These are phyloP conservation scores for Chionographis japonica DNA, from an alignment of 106 monocot genomes.

Conservation along the genomic window DNA sequence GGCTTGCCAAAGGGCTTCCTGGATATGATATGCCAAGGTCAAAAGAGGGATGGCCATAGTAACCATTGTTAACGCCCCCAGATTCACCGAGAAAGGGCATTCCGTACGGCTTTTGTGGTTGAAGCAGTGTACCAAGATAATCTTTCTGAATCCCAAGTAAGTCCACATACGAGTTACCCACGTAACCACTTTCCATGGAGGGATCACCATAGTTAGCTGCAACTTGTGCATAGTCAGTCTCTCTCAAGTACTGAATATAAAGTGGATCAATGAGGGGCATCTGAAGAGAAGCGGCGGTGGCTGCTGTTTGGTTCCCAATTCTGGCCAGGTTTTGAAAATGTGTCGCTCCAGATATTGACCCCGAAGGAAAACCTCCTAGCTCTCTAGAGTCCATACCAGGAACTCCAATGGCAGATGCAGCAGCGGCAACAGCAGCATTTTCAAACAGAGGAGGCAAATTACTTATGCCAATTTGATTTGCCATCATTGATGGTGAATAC, in stretches of 20 bases:
- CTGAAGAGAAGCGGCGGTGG: slow-evolving; percentile 35
- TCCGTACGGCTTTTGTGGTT: slow-evolving; percentile 60
- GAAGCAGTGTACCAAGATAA: slow-evolving; percentile 48
- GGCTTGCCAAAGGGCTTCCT: slow-evolving; percentile 47
- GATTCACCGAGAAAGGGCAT: slow-evolving; percentile 51
- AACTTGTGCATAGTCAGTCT: slow-evolving; percentile 56
- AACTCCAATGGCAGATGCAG: slow-evolving; percentile 21
- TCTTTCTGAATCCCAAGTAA: slow-evolving; percentile 63
- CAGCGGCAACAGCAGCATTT: slow-evolving; percentile 24
- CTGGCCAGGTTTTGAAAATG: slow-evolving; percentile 41
- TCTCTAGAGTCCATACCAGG: slow-evolving; percentile 19
- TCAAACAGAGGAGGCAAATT: slow-evolving; percentile 41
- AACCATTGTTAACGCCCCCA: slow-evolving; percentile 34
- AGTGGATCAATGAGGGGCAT: slow-evolving; percentile 39
- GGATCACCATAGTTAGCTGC: slow-evolving; percentile 32
- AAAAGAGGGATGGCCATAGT: slow-evolving; percentile 62
- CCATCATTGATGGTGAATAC: slow-evolving; percentile 21
- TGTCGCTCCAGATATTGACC: slow-evolving; percentile 6
- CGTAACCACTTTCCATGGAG: slow-evolving; percentile 18
- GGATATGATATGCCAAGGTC: slow-evolving; percentile 45
- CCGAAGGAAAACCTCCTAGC: slow-evolving; percentile 25
- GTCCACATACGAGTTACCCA: slow-evolving; percentile 48
- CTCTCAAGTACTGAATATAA: slow-evolving; percentile 41
- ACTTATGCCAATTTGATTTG: slow-evolving; percentile 20
- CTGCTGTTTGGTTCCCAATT: slow-evolving; percentile 32